Evolutionary conservation across 140 eudicot genomes (phyloP), one percentile per base, ranked within the genome.

Genomic region (Oenanthe javanica): DNA sequence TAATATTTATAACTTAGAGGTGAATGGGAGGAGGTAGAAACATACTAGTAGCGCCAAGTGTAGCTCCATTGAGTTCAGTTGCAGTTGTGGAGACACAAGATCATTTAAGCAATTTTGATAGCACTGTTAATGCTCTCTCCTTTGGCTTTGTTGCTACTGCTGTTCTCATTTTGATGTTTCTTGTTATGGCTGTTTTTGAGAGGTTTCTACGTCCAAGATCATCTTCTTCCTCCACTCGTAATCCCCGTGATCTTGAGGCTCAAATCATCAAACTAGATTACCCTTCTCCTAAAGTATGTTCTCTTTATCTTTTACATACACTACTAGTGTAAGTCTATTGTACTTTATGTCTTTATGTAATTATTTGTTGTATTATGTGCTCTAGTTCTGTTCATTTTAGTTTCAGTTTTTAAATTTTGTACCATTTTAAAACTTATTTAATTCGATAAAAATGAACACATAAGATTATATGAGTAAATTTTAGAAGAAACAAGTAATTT

Each of bases 71-170:
- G 4, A 75, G 78, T 12, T 45, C 80, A 25, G 84, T 82, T 78
- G 83, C 86, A 57, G 81, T 86, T 7, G 55, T 82, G 45, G 88
- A 82, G 6, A 77, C 85, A 59, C 90, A 87, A 18, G 83, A 81
- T 42, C 92, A 89, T 79, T 87, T 89, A 89, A 86, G 90, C 81
- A 90, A 75, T 36, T 90, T 88, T 71, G 97, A 90, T 59, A 88
- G 87, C 81, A 87, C 97, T 1, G 96, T 92, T 4, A 85, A 86
- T 88, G 96, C 97, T 55, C 90, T 92, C 76, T 92, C 96, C 75
- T 92, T 92, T 84, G 97, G 97, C 9, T 87, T 92, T 23, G 97
- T 92, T 14, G 97, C 97, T 21, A 92, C 96, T 40, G 97, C 93
- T 64, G 87, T 88, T 80, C 90, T 92, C 81, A 88, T 92, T 45